phyloP scores from a whole-genome alignment of 768 basidiomycete species.

The Tulasnella calospora region DNA sequence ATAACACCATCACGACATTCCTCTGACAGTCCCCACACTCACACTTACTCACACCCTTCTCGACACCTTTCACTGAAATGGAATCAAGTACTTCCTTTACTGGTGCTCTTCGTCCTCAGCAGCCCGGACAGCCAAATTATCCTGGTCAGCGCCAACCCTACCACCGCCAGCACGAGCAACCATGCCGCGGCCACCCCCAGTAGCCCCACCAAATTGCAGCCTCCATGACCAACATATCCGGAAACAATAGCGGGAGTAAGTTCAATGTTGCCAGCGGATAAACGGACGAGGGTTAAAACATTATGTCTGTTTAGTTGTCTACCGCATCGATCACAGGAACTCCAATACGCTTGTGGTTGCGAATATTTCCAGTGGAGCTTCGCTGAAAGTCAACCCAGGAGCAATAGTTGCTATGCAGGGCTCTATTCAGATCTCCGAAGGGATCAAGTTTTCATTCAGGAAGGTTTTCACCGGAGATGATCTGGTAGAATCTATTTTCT shows the following conservation, averaged over 20 bases:
- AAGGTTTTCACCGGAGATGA: conserved; percentile 36
- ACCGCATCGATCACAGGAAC: conserved; percentile 36
- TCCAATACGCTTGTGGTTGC: conserved; percentile 36
- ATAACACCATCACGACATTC: too few relatives aligned
- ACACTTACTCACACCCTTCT: neutral
- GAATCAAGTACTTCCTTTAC: neutral
- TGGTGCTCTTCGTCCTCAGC: conserved; percentile 28
- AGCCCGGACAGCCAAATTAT: conserved; percentile 25
- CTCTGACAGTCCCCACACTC: neutral
- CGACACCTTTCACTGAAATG: neutral
- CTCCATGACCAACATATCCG: neutral
- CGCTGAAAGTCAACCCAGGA: conserved; percentile 37
- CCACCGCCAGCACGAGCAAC: conserved; percentile 30
- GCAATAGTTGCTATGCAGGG: conserved; percentile 38
- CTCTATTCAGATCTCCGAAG: conserved; percentile 36
- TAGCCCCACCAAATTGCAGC: neutral
- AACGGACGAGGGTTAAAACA: neutral
- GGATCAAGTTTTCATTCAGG: conserved; percentile 32
- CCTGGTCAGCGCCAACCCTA: neutral
- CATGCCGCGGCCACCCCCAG: neutral
- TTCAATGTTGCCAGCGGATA: neutral
- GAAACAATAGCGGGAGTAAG: neutral
- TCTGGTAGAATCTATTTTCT: conserved; percentile 20
- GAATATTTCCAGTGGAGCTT: conserved; percentile 34
- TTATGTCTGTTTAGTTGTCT: conserved; percentile 26